Evolutionary conservation across 805 yeast genomes (phyloP).

Genomic region (Cyberlindnera americana): DNA sequence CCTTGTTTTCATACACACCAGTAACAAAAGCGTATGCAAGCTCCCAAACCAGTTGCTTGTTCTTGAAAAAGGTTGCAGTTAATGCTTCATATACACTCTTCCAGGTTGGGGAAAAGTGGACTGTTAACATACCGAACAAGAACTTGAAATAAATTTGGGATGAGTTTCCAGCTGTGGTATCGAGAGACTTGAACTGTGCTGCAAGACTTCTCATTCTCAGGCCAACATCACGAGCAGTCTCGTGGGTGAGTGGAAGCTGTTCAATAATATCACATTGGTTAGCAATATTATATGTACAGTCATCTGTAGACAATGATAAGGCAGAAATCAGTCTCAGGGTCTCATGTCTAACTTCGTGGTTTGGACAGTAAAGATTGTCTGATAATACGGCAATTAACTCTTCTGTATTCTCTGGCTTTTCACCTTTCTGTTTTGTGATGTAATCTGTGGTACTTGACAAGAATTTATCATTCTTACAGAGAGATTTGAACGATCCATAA

Average conservation of each 20-base stretch:
- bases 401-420: constrained; percentile 3
- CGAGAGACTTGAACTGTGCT: constrained; percentile 34
- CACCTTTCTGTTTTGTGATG: constrained; percentile 7
- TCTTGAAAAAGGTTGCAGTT: constrained; percentile 41
- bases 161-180: constrained; percentile 20
- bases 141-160: constrained; percentile 42
- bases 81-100: constrained; percentile 63
- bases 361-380: constrained; percentile 44
- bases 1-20: constrained; percentile 6
- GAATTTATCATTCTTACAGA: constrained; percentile 21
- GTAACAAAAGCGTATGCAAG: constrained; percentile 37
- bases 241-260: constrained; percentile 64
- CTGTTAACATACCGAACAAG: constrained; percentile 67
- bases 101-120: constrained; percentile 85
- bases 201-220: constrained; percentile 63
- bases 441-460: constrained; percentile 19
- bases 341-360: constrained; percentile 45
- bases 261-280: constrained; percentile 59
- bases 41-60: constrained; percentile 52
- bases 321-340: constrained; percentile 46
- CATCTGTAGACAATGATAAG: constrained; percentile 27
- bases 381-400: constrained; percentile 27
- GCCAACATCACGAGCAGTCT: constrained; percentile 70
- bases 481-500: constrained; percentile 15
- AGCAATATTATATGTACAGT: constrained; percentile 38